These are phyloP conservation scores for Kwoniella shivajii DNA, from an alignment of 1,284 basidiomycete species.

Conservation along the genomic window DNA sequence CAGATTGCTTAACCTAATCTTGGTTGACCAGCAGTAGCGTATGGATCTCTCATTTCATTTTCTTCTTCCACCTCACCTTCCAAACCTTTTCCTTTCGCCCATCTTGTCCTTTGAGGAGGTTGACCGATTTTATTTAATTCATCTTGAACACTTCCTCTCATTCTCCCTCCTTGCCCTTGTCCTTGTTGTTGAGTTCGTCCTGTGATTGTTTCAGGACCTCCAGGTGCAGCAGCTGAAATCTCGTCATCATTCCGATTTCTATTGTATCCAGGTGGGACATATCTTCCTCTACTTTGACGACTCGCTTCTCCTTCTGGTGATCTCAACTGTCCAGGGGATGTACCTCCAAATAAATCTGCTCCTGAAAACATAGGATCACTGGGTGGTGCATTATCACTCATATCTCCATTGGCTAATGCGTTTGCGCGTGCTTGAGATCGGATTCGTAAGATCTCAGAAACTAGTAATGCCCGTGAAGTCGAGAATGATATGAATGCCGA, in stretches of 20 bases:
- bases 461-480: constrained; percentile 25
- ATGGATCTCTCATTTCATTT: constrained; percentile 42
- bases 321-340: constrained; percentile 2
- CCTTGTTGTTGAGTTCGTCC: neutral
- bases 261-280: neutral
- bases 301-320: constrained; percentile 8
- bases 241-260: neutral
- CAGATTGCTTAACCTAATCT: constrained; percentile 10
- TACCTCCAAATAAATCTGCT: neutral
- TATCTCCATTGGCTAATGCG: constrained; percentile 17
- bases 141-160: constrained; percentile 14
- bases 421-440: constrained; percentile 12
- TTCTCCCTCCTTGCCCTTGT: neutral
- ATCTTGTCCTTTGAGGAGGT: constrained; percentile 24
- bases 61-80: constrained; percentile 40
- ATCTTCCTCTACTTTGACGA: neutral
- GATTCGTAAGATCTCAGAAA: constrained; percentile 19
- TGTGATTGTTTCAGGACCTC: too few species aligned
- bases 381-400: constrained; percentile 1
- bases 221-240: too few species aligned
- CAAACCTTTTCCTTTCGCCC: constrained; percentile 34
- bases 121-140: constrained; percentile 15
- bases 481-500: constrained; percentile 34
- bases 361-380: constrained; percentile 7
- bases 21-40: constrained; percentile 34